Base-by-base conservation (phyloP, 192 early-diverging fungal species). In the Coemansia sp. region DNA sequence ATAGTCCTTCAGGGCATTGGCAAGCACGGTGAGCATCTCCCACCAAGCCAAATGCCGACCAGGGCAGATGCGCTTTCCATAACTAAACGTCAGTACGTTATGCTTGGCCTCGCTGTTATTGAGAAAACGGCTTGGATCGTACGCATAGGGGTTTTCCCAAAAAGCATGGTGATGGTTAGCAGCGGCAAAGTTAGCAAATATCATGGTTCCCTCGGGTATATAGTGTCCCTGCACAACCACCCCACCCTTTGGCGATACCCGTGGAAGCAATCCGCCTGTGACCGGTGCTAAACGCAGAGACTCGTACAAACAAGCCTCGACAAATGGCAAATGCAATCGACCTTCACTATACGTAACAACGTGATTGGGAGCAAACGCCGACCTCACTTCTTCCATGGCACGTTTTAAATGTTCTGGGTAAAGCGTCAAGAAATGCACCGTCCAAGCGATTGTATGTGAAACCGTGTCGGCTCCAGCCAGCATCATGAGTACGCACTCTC, bases 401-500 rank as follows among this genome's bases (percentile, higher is more conserved):
- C 46, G 29, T 17, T 11, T 22, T 17, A 58, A 64, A 36, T 52
- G 47, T 10, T 39, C 40, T 0, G 68, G 68, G 28, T 71, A 64
- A 1, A 71, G 52, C 33, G 63, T 63, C 24, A 71, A 25, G 19
- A 64, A 22, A 40, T 60, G 57, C 43, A 68, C 37, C 2, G 60
- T 44, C 72, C 72, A 68, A 3, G 72, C 44, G n/a, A 71, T 47
- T 0, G 68, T 71, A 20, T 71, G 60, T 15, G 60, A 50, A 2
- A 61, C 50, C 2, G 68, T 71, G 17, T 71, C 56, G 0, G 60
- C 56, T 3, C 60, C 68, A 5, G 68, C 68, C 17, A 64, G 47
- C 61, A 71, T 63, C 64, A 75, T 67, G 20, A 64, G 45, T 46
- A 75, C 41, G 39, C 62, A 65, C 39, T 75, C 72, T 32, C 57